A percentile compares a stretch with the other conserved stretches of the same genome.
These are phyloP conservation scores for Suillus americanus DNA, from an alignment of 768 basidiomycete species.

Conservation along the genomic window DNA sequence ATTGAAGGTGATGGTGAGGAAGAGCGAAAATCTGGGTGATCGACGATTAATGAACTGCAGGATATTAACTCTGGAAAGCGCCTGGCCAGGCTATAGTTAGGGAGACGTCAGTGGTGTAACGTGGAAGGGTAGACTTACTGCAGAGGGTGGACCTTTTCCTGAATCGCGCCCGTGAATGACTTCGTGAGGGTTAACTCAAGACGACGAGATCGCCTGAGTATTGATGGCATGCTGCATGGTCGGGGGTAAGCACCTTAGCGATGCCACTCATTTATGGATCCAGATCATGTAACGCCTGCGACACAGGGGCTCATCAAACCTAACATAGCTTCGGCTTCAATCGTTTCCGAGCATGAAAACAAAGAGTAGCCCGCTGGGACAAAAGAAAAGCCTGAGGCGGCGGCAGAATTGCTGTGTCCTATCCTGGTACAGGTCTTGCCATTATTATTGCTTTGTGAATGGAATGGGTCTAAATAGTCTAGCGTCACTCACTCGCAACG, in stretches of 20 bases:
- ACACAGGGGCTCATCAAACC: conserved; percentile 28
- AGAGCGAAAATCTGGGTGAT: conserved; percentile 21
- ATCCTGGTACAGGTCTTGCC: not conserved
- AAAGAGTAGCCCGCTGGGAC: not conserved
- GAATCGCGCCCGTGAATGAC: conserved; percentile 50
- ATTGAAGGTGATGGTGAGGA: conserved; percentile 18
- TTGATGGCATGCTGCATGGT: conserved; percentile 36
- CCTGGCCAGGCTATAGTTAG: not conserved
- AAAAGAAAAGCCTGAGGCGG: not conserved
- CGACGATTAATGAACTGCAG: conserved; percentile 17
- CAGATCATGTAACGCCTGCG: conserved; percentile 17
- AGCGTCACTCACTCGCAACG: not conserved
- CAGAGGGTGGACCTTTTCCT: conserved; percentile 35
- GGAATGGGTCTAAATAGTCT: not conserved
- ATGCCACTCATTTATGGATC: conserved; percentile 29
- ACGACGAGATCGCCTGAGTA: conserved; percentile 47
- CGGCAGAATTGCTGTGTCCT: not conserved
- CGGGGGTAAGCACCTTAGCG: conserved; percentile 12
- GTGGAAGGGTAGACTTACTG: conserved; percentile 27
- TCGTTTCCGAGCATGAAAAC: conserved; percentile 18
- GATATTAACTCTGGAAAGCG: conserved; percentile 22
- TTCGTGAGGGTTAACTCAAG: conserved; percentile 47
- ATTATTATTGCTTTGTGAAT: not conserved
- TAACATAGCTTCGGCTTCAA: conserved; percentile 14
- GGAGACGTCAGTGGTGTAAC: not conserved